Percentiles rank a stretch among this genome's conserved stretches.
Evolutionary conservation across 306 rosid species (phyloP).

Genomic region (Fragaria ananassa): DNA sequence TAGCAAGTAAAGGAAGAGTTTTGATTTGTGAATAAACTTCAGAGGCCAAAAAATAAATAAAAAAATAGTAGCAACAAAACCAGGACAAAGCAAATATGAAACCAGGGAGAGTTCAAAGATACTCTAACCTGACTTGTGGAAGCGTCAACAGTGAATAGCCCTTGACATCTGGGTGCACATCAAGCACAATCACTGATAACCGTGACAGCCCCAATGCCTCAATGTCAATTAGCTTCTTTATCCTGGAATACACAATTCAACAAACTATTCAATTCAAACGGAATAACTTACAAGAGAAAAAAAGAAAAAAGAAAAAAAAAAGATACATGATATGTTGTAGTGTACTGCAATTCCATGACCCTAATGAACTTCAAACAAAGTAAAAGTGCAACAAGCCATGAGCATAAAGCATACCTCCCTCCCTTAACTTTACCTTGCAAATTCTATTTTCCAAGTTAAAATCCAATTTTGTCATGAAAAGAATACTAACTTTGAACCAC

Average conservation of each 20-base stretch:
- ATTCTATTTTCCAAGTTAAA: background rate
- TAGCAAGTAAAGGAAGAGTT: background rate
- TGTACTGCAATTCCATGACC: slow-evolving; percentile 10
- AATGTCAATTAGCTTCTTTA: slow-evolving; percentile 74
- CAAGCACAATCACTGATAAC: slow-evolving; percentile 60
- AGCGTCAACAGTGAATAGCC: slow-evolving; percentile 81
- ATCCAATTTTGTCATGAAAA: background rate
- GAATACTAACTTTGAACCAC: background rate
- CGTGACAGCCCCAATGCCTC: slow-evolving; percentile 88
- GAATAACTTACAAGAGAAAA: background rate
- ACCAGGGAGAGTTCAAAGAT: background rate
- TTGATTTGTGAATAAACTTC: background rate
- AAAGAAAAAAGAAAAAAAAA: background rate
- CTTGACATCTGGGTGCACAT: slow-evolving; percentile 75
- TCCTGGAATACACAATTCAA: slow-evolving; percentile 38
- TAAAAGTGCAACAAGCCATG: background rate
- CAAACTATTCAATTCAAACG: background rate
- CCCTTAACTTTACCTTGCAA: background rate
- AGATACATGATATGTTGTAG: background rate
- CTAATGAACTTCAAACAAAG: background rate
- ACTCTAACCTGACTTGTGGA: slow-evolving; percentile 92
- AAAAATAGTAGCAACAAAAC: background rate
- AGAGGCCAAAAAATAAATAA: background rate
- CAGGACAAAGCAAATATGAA: background rate
- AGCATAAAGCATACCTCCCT: background rate